These are phyloP conservation scores for Colletotrichum sp. DNA, from an alignment of 2,329 filamentous ascomycete genomes.

Conservation along the genomic window DNA sequence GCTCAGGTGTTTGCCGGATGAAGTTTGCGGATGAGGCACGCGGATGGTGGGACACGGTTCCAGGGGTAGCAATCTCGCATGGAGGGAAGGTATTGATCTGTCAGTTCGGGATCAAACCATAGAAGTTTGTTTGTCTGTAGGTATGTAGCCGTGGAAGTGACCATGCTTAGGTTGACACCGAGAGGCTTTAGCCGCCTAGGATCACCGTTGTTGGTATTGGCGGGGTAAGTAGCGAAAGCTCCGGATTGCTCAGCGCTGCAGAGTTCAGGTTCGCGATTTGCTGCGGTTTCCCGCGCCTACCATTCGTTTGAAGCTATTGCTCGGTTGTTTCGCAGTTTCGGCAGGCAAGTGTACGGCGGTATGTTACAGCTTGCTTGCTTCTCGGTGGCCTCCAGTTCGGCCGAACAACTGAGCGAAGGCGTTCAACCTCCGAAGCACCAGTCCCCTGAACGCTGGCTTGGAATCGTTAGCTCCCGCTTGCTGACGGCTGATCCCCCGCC, in stretches of 20 bases:
- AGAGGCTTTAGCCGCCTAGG: neutral
- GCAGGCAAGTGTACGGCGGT: neutral
- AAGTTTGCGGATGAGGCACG: neutral
- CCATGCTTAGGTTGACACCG: neutral
- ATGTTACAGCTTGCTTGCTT: neutral
- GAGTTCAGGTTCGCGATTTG: neutral
- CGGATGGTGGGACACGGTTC: neutral
- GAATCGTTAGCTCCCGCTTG: neutral
- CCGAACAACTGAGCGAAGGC: neutral
- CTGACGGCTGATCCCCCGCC: neutral
- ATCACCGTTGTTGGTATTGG: neutral
- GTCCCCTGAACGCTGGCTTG: neutral
- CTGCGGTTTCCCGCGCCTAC: neutral
- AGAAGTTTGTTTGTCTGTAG: neutral
- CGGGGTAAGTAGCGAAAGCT: neutral
- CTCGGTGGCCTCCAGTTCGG: neutral
- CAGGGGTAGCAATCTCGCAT: neutral
- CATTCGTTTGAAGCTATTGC: neutral
- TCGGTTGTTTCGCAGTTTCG: neutral
- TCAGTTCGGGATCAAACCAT: slow-evolving; percentile 1
- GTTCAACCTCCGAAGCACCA: neutral
- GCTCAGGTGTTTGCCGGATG: neutral
- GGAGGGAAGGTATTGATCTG: neutral
- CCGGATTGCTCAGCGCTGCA: neutral
- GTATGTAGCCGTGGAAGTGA: neutral